Conservation (phyloP, 2,329 filamentous ascomycete species). For the Rutstroemia sydowiana region DNA sequence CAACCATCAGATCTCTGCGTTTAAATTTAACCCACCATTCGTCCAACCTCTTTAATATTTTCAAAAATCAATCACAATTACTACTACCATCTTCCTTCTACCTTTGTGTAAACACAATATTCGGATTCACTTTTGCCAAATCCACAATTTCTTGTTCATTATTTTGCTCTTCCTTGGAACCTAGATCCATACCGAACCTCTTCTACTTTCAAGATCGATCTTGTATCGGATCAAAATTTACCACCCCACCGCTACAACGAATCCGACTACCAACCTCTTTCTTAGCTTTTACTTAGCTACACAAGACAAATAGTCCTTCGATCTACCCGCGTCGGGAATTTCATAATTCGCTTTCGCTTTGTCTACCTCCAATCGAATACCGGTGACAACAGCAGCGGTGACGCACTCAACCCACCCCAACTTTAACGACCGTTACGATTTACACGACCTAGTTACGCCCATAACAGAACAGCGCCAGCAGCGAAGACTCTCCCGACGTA, state of each 20-base stretch:
- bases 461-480: conserved; percentile 27
- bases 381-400: conserved; percentile 24
- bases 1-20: not conserved
- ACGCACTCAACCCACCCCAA: conserved; percentile 22
- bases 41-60: not conserved
- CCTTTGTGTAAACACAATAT: not conserved
- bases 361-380: conserved; percentile 18
- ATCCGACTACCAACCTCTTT: not conserved
- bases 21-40: not conserved
- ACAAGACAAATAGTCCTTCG: not conserved
- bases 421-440: conserved; percentile 32
- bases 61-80: not conserved
- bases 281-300: not conserved
- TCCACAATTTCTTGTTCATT: too few relatives aligned
- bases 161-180: too few relatives aligned
- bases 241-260: not conserved
- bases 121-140: too few relatives aligned
- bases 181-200: too few relatives aligned
- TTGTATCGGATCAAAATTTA: too few relatives aligned
- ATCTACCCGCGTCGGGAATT: conserved; percentile 10
- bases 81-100: not conserved
- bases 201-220: too few relatives aligned
- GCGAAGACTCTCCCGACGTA: conserved; percentile 22
- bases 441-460: conserved; percentile 28
- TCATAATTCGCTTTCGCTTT: conserved; percentile 22